Evolutionary conservation across 1,139 yeast genomes (phyloP), one percentile per base, ranked within the genome.

Genomic region (Wickerhamomyces sp.): DNA sequence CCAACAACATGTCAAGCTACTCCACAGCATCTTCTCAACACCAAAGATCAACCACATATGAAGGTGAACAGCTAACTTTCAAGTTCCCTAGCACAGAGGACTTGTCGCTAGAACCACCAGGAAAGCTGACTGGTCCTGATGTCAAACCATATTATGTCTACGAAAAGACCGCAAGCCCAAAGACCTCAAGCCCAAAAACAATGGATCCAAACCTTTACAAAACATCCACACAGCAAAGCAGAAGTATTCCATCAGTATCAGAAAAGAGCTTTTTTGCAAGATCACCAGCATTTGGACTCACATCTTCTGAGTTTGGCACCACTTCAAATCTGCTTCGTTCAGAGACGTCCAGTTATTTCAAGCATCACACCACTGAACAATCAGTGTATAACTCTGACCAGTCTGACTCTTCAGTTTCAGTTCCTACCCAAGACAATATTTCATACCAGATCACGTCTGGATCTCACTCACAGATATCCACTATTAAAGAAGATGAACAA

Each of bases 41-140:
- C 35, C 38, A 44, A 18, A 45, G 56, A 44, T 47, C 54, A 3
- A 37, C 43, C 14, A 52, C 57, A 0, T 54, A 48, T 32, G 55
- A 46, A 24, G 58, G 58, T 9, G 46, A 55, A 7, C 56, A 52
- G 34, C 47, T 52, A 52, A 39, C 22, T 9, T 54, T 54, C 47
- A 44, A 42, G 32, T 52, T 51, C 35, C 58, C 58, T 10, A 49
- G 52, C 9, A 42, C 40, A 6, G 51, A 46, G 27, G 44, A 46
- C 13, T 31, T 46, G 4, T 4, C 29, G 10, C 15, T 24, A 10
- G 33, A 33, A 26, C 19, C 33, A n/a, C 7, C 21, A 4, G 25
- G 26, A 5, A 30, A 30, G 5, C 32, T 43, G 2, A 40, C 38
- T 9, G 48, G 49, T 5, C 55, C 55, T 18, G 37, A 31, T 21